Conservation (phyloP, 371 early-diverging fungal genomes). For the Mortierella polycephala region DNA sequence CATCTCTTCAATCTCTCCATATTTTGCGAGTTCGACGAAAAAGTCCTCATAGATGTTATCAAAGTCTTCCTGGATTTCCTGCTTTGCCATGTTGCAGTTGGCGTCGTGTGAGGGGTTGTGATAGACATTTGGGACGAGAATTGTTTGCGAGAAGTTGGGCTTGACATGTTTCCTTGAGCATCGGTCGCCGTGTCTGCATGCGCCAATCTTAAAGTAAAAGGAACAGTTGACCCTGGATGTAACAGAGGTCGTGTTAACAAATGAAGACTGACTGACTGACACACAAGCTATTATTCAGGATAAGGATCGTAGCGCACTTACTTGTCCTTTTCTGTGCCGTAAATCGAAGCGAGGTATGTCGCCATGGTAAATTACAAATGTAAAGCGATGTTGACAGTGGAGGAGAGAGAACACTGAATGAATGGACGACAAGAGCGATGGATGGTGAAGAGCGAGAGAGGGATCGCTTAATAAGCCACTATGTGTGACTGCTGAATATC, state of each 20-base stretch:
- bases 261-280: not conserved
- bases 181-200: conserved; percentile 97
- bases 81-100: conserved; percentile 72
- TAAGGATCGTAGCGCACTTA: conserved; percentile 50
- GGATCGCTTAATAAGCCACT: too few species aligned
- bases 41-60: conserved; percentile 98
- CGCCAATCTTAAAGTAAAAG: conserved; percentile 99
- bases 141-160: conserved; percentile 95
- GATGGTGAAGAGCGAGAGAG: too few species aligned
- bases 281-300: not conserved
- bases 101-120: conserved; percentile 92
- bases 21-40: conserved; percentile 94
- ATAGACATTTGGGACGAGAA: conserved; percentile 95
- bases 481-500: too few species aligned
- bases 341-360: conserved; percentile 92
- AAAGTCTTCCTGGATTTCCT: conserved; percentile 92
- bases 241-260: conserved; percentile 6
- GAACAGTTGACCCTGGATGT: conserved; percentile 91
- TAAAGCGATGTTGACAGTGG: not conserved
- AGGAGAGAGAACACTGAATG: not conserved
- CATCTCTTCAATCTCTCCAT: conserved; percentile 97
- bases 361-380: conserved; percentile 63
- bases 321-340: conserved; percentile 97
- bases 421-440: too few species aligned
- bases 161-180: conserved; percentile 98